Base-by-base conservation (phyloP, 495 filamentous ascomycete species). In the Penicillium parvum region DNA sequence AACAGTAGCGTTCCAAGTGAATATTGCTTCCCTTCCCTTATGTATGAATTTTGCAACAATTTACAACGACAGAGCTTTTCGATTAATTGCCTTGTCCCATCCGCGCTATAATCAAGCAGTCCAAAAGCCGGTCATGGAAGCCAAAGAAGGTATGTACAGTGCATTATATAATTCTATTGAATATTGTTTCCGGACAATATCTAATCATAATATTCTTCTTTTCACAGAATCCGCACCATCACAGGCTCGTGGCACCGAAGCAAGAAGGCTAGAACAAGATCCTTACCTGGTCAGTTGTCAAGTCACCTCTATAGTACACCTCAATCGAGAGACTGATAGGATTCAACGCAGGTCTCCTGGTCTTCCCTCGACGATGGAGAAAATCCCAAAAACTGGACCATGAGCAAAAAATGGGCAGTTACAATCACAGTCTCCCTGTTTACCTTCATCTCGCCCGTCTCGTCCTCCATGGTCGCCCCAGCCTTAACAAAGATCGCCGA, bases 401-500 rank as follows among this genome's bases (percentile, higher is more conserved):
- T 18, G 7, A 35, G 10, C 5, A 23, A 21, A 14, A 41, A 41
- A 41, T 32, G 38, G 38, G 17, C 8, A 0, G 7, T n/a, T 16
- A 22, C 36, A 11, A 15, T 41, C 5, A 7, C 17, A 11, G 37
- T 50, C 8, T 61, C 54, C 0, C 21, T 45, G 2, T 52, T 49
- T 18, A 42, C 41, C 0, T 48, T 55, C n/a, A 40, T 58, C n/a
- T 49, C 50, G 1, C 66, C 25, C 26, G 77, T 81, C 4, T 76
- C 79, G 0, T 79, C 74, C 3, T 71, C 77, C 15, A 85, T 88
- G 65, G 70, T 86, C 3, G 81, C 83, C 2, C 85, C 85, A 0
- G 77, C 77, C 0, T 57, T 85, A 6, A 47, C 47, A 8, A 45
- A 61, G 1, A 75, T 85, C 20, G 54, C 64, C 22, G 26, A 44